A percentile compares a stretch with the other conserved stretches of the same genome.
phyloP scores from a whole-genome alignment of 164 flowering plant genomes.

The Tetrastigma voinierianum region DNA sequence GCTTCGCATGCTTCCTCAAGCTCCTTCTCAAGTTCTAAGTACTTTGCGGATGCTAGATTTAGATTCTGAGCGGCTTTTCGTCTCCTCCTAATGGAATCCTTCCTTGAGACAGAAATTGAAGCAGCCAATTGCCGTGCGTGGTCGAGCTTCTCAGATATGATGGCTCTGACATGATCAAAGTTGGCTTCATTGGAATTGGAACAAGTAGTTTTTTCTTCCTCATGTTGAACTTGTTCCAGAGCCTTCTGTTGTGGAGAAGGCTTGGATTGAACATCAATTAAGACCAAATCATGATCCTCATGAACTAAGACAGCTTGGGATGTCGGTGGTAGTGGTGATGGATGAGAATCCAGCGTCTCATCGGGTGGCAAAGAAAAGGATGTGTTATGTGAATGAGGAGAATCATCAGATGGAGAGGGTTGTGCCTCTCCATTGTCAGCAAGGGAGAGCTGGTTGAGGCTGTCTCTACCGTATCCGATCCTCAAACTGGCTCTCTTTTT shows the following conservation, averaged over 20 bases:
- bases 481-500: constrained; percentile 54
- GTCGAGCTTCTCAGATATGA: constrained; percentile 41
- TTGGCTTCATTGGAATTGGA: constrained; percentile 24
- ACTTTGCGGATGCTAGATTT: constrained; percentile 34
- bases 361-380: not conserved
- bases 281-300: too few relatives aligned
- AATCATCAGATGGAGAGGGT: not conserved
- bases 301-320: too few relatives aligned
- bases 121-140: constrained; percentile 32
- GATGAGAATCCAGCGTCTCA: too few relatives aligned
- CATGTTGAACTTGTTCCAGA: not conserved
- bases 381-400: not conserved
- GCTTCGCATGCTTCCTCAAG: constrained; percentile 76
- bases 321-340: too few relatives aligned
- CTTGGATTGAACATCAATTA: not conserved
- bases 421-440: too few relatives aligned
- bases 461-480: constrained; percentile 68
- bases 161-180: constrained; percentile 36
- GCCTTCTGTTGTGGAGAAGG: not conserved
- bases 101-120: constrained; percentile 44
- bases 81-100: constrained; percentile 51
- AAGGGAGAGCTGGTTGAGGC: not conserved
- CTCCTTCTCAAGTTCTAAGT: constrained; percentile 52
- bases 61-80: constrained; percentile 53
- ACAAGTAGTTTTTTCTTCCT: not conserved